phyloP scores from a whole-genome alignment of 192 early-diverging fungal genomes.

The Entomortierella parvispora region DNA sequence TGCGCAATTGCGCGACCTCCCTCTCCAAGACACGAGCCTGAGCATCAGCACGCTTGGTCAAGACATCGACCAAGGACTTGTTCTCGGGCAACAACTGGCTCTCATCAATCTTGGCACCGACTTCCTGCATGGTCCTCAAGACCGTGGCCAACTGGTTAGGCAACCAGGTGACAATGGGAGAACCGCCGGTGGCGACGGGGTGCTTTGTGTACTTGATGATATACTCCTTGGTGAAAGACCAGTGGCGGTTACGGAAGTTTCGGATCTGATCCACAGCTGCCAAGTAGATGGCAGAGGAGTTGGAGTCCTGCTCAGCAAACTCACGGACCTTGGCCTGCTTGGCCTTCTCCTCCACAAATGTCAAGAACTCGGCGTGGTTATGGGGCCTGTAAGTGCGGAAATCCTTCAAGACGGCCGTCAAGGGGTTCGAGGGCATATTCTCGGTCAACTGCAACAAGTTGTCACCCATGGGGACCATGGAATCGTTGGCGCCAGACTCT shows the following conservation, averaged over 20 bases:
- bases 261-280: conserved; percentile 84
- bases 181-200: conserved; percentile 81
- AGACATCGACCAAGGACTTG: conserved; percentile 67
- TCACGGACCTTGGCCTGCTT: conserved; percentile 59
- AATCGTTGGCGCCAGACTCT: conserved; percentile 88
- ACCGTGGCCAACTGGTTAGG: conserved; percentile 76
- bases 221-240: conserved; percentile 90
- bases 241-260: conserved; percentile 87
- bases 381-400: conserved; percentile 82
- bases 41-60: conserved; percentile 64
- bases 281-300: conserved; percentile 73
- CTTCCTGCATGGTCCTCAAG: conserved; percentile 70
- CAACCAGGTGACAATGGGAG: conserved; percentile 75
- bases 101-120: conserved; percentile 62
- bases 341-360: conserved; percentile 69
- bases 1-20: conserved; percentile 67
- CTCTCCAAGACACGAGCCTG: conserved; percentile 72
- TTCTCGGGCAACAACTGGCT: conserved; percentile 66
- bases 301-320: conserved; percentile 70
- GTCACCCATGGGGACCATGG: conserved; percentile 86
- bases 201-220: conserved; percentile 80
- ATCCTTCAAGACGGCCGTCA: conserved; percentile 80
- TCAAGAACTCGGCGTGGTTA: conserved; percentile 82
- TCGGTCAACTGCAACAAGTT: conserved; percentile 86
- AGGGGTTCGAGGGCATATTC: conserved; percentile 81